Conservation (phyloP, 164 flowering plant species). For the Chloranthus sessilifolius region DNA sequence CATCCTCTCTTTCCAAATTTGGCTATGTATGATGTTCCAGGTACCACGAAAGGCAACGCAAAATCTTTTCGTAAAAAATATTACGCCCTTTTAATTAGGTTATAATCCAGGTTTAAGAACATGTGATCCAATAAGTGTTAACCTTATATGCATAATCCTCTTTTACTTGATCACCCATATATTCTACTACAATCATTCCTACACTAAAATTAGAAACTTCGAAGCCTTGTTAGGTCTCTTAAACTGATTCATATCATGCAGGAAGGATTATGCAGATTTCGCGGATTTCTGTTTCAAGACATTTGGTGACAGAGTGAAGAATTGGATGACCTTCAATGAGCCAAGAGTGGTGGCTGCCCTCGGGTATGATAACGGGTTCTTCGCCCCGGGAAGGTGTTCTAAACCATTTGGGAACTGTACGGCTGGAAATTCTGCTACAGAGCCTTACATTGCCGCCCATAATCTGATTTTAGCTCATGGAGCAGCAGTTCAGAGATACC, state of each 20-base stretch:
- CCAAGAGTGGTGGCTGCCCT: slow-evolving; percentile 18
- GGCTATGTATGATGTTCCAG: no score
- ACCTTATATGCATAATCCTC: no score
- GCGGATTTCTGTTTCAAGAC: slow-evolving; percentile 19
- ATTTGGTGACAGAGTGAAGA: slow-evolving; percentile 18
- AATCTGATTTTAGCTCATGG: slow-evolving; percentile 19
- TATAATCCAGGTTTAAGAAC: no score
- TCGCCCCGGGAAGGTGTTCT: slow-evolving; percentile 20
- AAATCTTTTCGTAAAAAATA: no score
- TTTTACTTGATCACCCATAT: no score
- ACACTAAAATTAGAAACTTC: no score
- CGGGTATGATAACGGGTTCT: slow-evolving; percentile 19
- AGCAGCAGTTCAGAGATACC: slow-evolving; percentile 18
- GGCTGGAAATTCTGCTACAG: slow-evolving; percentile 16
- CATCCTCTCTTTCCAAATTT: no score
- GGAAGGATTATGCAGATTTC: slow-evolving; percentile 61
- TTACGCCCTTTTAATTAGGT: no score
- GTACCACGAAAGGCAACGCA: no score
- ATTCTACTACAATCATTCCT: no score
- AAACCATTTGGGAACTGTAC: slow-evolving; percentile 16
- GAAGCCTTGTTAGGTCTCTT: not conserved
- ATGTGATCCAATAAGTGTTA: no score
- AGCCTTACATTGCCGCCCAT: slow-evolving; percentile 22
- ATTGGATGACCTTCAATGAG: slow-evolving; percentile 24
- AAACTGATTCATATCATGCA: slow-evolving; percentile 15